phyloP scores from a whole-genome alignment of 2,329 filamentous ascomycete genomes.

The Fusarium gaditjirri region DNA sequence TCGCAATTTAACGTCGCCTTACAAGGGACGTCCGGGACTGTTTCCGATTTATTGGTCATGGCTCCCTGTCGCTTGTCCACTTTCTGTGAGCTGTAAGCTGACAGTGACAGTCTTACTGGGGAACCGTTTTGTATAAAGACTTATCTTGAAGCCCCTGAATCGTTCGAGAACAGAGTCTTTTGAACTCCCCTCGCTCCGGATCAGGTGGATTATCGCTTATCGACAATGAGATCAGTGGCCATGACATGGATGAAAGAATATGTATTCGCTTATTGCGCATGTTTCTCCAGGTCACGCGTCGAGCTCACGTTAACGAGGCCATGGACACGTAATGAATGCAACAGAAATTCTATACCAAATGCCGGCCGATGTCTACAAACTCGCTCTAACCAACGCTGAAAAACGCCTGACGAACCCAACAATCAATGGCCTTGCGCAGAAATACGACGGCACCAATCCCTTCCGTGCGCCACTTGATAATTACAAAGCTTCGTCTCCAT shows the following conservation, averaged over 20 bases:
- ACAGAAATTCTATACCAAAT: slow-evolving; percentile 5
- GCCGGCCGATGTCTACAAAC: not conserved
- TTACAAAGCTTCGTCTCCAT: slow-evolving; percentile 85
- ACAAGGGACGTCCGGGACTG: slow-evolving; percentile 13
- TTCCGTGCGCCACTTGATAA: slow-evolving; percentile 84
- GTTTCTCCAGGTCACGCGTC: slow-evolving; percentile 9
- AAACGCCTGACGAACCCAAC: slow-evolving; percentile 13
- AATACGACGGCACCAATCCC: slow-evolving; percentile 76
- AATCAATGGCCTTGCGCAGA: slow-evolving; percentile 46
- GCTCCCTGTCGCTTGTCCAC: not conserved
- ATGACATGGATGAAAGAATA: not conserved
- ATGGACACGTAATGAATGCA: slow-evolving; percentile 11
- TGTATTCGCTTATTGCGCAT: slow-evolving; percentile 14
- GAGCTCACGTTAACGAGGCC: not conserved
- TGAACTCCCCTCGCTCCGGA: not conserved
- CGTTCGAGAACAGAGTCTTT: not conserved
- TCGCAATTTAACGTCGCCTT: slow-evolving; percentile 23
- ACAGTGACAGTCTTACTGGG: not conserved
- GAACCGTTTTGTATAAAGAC: not conserved
- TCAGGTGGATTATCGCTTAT: slow-evolving; percentile 23
- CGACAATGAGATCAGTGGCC: slow-evolving; percentile 12
- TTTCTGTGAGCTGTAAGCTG: not conserved
- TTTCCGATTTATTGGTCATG: slow-evolving; percentile 27
- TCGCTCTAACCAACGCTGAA: not conserved
- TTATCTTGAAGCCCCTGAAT: slow-evolving; percentile 5